Evolutionary conservation across 2,329 filamentous ascomycete genomes (phyloP), one percentile per base, ranked within the genome.

Genomic region (Nemania sp.): DNA sequence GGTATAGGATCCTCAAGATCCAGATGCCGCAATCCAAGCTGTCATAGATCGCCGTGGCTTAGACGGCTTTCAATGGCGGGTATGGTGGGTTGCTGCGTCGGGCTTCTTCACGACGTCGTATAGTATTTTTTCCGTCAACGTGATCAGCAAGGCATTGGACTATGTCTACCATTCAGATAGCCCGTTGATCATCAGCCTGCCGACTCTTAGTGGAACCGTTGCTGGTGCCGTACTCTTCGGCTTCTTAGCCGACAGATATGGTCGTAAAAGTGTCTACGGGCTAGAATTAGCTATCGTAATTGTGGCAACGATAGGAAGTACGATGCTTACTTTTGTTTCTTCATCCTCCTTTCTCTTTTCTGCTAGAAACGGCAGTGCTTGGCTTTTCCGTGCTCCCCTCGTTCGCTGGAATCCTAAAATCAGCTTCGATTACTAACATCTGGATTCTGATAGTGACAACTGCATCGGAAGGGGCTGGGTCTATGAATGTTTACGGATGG

Each of bases 241-340:
- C 43, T 81, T 80, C 59, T 76, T 85, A 5, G 82, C 82, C 39
- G 82, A 85, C 64, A 78, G 78, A 57, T 82, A 80, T 68, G 82
- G 82, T n/a, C 78, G 82, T 18, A 84, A 82, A 12, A 77, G 80
- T 4, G 75, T 84, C 2, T 85, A 85, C 58, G 82, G 82, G n/a
- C 80, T 85, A 54, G 82, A 84, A 69, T 73, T 85, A 13, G 75
- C 83, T 15, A 79, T 85, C 11, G 82, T 85, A 48, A 82, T 85
- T 52, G 78, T 84, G 9, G 83, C 81, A 15, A 85, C 82, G n/a
- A 81, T 84, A 62, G 82, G 82, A 9, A 67, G 53, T 60, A 60
- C 9, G 58, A 25, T 20, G 12, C 40, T 6, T 7, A 29, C 25
- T 29, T 29, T 7, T 29, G 25, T 46, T 39, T 15, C 21, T 29